Conservation (phyloP, 345 rosid genomes). For the Xanthoceras sorbifolium region DNA sequence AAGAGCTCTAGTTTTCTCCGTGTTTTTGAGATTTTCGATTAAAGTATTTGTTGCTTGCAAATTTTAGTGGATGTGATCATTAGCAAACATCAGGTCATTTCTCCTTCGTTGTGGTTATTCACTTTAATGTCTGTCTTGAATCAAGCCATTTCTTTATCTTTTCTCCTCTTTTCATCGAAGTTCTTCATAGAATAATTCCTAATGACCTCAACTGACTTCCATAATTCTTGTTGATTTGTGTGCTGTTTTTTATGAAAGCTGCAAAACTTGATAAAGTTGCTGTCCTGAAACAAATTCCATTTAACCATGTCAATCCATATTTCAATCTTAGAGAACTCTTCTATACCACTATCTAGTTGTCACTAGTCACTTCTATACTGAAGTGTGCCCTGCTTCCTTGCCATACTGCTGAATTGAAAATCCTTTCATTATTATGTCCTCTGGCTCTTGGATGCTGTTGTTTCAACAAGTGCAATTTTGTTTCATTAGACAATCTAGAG, state of each 20-base stretch:
- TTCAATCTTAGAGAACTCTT: background rate
- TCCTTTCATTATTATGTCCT: background rate
- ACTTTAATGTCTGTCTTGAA: background rate
- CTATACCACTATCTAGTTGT: background rate
- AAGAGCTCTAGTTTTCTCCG: background rate
- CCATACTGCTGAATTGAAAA: background rate
- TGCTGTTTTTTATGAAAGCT: background rate
- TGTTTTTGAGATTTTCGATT: background rate
- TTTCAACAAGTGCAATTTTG: background rate
- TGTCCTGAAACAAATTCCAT: background rate
- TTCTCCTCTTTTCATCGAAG: background rate
- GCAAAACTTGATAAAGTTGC: background rate
- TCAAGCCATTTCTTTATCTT: background rate
- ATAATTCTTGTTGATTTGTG: background rate
- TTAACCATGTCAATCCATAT: background rate
- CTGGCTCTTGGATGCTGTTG: background rate
- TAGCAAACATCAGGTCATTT: background rate
- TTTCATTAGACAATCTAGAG: background rate
- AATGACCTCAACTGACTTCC: background rate
- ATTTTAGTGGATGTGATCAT: conserved; percentile 5
- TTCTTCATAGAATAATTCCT: background rate
- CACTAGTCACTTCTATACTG: background rate
- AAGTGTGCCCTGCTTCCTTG: background rate
- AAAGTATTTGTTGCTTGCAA: conserved; percentile 1
- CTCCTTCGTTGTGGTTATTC: background rate